Base-by-base conservation (phyloP, 495 filamentous ascomycete species). In the Sordaria brevicollis region DNA sequence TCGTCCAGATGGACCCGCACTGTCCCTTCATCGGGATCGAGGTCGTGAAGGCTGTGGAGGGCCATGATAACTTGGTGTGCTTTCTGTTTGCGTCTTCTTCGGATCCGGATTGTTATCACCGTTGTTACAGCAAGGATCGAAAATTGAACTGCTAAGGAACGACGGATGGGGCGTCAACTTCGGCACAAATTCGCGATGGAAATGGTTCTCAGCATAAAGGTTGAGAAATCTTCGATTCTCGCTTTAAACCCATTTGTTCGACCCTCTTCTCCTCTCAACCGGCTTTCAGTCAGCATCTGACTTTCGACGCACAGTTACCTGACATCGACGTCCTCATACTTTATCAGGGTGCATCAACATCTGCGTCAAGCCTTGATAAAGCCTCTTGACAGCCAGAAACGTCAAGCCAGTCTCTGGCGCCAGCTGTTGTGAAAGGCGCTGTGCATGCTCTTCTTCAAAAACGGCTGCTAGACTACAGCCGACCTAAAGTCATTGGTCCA, bases 11-110 rank as follows among this genome's bases (percentile, higher is more conserved):
- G 74, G 8, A 79, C 74, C 67, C 74, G 76, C 37, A 78, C 74
- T 11, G 77, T 79, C 13, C 77, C 77, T 43, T 76, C 72, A 10
- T 73, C 72, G 62, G 43, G 70, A 70, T 79, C 77, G 25, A 79
- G 74, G 29, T 79, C 76, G 73, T 75, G 76, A 29, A 79, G 71
- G 11, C 72, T 74, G 57, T 76, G 73, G 38, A 79, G 72, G 37
- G 67, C 74, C 77, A 78, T 79, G 34, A 29, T 65, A 19, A 31
- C 34, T 29, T 31, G 33, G 29, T 5, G 49, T 29, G 25, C 49
- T 62, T 62, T 7, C 25, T 31, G 5, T 62, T 6, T 13, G 6
- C 25, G 49, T 57, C 13, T 57, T 8, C 25, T 57, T 6, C 21
- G 29, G 49, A 17, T 62, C 25, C 15, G 49, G 13, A 25, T 13